Conservation (phyloP, 305 asterid genomes). For the Fraxinus dipetala region DNA sequence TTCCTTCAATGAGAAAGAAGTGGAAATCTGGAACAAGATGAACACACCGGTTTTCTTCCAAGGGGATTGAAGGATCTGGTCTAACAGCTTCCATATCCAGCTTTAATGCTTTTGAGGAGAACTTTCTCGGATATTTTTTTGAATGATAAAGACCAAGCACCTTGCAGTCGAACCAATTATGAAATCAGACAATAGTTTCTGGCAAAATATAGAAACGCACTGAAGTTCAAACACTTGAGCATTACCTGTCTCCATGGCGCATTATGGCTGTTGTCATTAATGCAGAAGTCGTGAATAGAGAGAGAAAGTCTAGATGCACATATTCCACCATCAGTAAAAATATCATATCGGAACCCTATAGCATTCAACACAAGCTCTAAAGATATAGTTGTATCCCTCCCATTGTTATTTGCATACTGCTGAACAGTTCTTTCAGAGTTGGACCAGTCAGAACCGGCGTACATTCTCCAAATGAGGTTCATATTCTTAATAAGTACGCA, state of each 20-base stretch:
- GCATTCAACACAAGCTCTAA: slow-evolving; percentile 74
- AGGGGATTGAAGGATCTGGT: slow-evolving; percentile 80
- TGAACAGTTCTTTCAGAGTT: slow-evolving; percentile 41
- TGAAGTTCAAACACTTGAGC: slow-evolving; percentile 24
- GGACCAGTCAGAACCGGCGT: slow-evolving; percentile 87
- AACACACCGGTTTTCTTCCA: slow-evolving; percentile 86
- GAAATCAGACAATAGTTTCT: slow-evolving; percentile 25
- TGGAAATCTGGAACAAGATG: slow-evolving; percentile 6
- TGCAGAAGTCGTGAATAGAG: slow-evolving; percentile 54
- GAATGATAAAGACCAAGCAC: slow-evolving; percentile 85
- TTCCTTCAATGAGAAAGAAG: slow-evolving; percentile 6
- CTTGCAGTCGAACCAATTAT: slow-evolving; percentile 40
- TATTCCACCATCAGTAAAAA: slow-evolving; percentile 73
- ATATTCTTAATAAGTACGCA: slow-evolving; percentile 62
- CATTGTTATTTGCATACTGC: slow-evolving; percentile 37
- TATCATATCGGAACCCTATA: slow-evolving; percentile 57
- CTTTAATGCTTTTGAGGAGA: slow-evolving; percentile 76
- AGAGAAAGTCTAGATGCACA: slow-evolving; percentile 63
- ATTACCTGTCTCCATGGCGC: slow-evolving; percentile 98
- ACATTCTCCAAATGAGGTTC: slow-evolving; percentile 81
- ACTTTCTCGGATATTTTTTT: slow-evolving; percentile 69
- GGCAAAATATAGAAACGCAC: slow-evolving; percentile 16
- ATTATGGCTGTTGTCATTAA: slow-evolving; percentile 65
- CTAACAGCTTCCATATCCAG: slow-evolving; percentile 76
- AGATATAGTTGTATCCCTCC: slow-evolving; percentile 57